phyloP scores from a whole-genome alignment of 2,329 filamentous ascomycete species.

The Xylariaceae sp. region DNA sequence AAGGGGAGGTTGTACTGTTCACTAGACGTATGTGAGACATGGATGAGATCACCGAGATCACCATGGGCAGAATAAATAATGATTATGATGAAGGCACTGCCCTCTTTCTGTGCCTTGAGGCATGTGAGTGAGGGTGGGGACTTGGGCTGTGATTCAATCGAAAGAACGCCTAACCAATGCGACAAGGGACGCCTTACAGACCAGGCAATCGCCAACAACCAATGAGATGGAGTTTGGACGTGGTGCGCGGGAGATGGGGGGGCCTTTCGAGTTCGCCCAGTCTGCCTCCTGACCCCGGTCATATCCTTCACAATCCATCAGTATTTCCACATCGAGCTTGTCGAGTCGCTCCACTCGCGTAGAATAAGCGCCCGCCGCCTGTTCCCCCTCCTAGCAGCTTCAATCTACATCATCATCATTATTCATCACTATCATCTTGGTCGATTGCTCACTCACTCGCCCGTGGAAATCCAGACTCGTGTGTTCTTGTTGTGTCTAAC shows the following conservation, averaged over 20 bases:
- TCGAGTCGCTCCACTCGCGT: slow-evolving; percentile 26
- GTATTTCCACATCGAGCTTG: slow-evolving; percentile 30
- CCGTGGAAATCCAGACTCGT: slow-evolving; percentile 15
- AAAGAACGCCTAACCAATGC: slow-evolving; percentile 25
- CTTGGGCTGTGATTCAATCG: slow-evolving; percentile 23
- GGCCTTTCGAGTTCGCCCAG: slow-evolving; percentile 1
- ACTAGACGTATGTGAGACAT: no score
- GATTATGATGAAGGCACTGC: no score
- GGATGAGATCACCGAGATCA: no score
- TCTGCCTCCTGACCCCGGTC: no score
- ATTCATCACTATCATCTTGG: slow-evolving; percentile 11
- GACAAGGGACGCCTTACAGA: slow-evolving; percentile 17
- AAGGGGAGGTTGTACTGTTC: no score
- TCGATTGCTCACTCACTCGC: slow-evolving; percentile 11
- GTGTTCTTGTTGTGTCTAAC: no score
- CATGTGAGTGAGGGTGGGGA: slow-evolving; percentile 21
- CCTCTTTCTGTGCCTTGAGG: no score
- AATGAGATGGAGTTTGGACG: no score
- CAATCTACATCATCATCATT: slow-evolving; percentile 18
- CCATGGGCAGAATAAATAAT: no score
- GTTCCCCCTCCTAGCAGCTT: no score
- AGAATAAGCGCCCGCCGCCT: slow-evolving; percentile 27
- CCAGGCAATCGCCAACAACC: slow-evolving; percentile 20
- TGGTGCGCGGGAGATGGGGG: slow-evolving; percentile 15
- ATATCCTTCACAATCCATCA: slow-evolving; percentile 9